A percentile compares a stretch with the other conserved stretches of the same genome.
phyloP scores from a whole-genome alignment of 2,329 filamentous ascomycete species.

The Paecilomyces dactylethromorphus region DNA sequence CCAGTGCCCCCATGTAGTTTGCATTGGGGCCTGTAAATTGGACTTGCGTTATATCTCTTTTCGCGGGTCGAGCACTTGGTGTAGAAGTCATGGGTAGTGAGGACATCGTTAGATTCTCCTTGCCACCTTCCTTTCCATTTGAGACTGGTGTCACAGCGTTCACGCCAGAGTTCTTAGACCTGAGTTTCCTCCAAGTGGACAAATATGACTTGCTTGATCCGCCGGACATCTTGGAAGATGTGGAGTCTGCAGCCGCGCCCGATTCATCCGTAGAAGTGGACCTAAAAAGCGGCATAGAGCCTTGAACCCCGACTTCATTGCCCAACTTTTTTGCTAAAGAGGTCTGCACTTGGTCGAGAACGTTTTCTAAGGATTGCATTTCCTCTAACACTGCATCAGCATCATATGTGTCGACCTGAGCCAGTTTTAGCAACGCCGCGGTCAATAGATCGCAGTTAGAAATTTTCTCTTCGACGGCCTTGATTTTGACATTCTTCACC shows the following conservation, averaged over 20 bases:
- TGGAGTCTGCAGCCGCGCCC: slow-evolving; percentile 23
- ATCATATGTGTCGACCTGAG: slow-evolving; percentile 78
- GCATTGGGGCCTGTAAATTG: slow-evolving; percentile 78
- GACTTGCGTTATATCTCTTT: slow-evolving; percentile 62
- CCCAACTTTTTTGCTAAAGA: slow-evolving; percentile 76
- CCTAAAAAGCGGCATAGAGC: slow-evolving; percentile 67
- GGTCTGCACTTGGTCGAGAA: slow-evolving; percentile 79
- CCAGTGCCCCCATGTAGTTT: slow-evolving; percentile 85
- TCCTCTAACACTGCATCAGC: slow-evolving; percentile 89
- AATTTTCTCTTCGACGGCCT: slow-evolving; percentile 87
- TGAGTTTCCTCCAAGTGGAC: slow-evolving; percentile 82
- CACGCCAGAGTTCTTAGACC: slow-evolving; percentile 78
- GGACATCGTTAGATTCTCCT: slow-evolving; percentile 60
- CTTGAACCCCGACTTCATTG: slow-evolving; percentile 82
- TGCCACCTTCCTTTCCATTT: slow-evolving; percentile 41
- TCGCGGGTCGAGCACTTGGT: slow-evolving; percentile 59
- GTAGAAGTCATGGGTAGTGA: slow-evolving; percentile 68
- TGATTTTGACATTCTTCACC: slow-evolving; percentile 88
- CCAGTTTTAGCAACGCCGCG: slow-evolving; percentile 76
- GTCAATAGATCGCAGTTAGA: slow-evolving; percentile 86
- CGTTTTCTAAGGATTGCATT: slow-evolving; percentile 79
- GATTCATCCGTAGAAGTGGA: slow-evolving; percentile 48
- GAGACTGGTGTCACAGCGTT: slow-evolving; percentile 34
- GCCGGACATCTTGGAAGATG: slow-evolving; percentile 46
- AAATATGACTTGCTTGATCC: slow-evolving; percentile 69